Base-by-base conservation (phyloP, 1,139 yeast species). In the Blastobotrys buckinghamii region DNA sequence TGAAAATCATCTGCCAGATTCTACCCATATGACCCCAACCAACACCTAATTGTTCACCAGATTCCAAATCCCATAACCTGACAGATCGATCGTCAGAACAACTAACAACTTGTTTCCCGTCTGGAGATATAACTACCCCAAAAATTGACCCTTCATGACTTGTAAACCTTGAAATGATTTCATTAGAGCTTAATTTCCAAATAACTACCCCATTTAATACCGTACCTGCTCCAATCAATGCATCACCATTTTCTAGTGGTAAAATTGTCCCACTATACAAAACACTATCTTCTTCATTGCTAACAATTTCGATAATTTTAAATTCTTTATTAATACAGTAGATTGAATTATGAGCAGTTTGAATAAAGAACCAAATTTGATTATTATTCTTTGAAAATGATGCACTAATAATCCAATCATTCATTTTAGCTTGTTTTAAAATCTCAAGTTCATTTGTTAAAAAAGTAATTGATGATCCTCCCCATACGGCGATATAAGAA, bases 11-110 rank as follows among this genome's bases (percentile, higher is more conserved):
- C 39, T 77, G 78, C 98, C 98, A 92, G 39, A 92, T 89, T 62
- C 98, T 76, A 0, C 97, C 90, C 2, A 86, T 84, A 63, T 92
- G 98, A 15, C 97, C 97, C 97, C 97, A 92, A 0, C 96, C 97
- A 36, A 81, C 78, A 1, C 92, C 84, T 34, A 85, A 56, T 30
- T 81, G 67, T 7, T 68, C 57, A 0, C 94, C 92, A 2, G 59
- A 42, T 6, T 61, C 58, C 53, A 82, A 69, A 55, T 79, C 79
- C 81, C 90, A 90, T 10, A 92, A 64, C 50, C 83, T 82, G 45
- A 92, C 79, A 0, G 96, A 85, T 53, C 98, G 74, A 62, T 92
- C 98, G 64, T 92, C 97, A 0, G 97, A 90, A 63, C 98, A 92
- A 37, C 94, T 81, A 1, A 83, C 79, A 7, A 87, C 69, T 50